Evolutionary conservation across 441 rosid species (phyloP), one percentile per base, ranked within the genome.

Genomic region (Theobroma grandiflorum): DNA sequence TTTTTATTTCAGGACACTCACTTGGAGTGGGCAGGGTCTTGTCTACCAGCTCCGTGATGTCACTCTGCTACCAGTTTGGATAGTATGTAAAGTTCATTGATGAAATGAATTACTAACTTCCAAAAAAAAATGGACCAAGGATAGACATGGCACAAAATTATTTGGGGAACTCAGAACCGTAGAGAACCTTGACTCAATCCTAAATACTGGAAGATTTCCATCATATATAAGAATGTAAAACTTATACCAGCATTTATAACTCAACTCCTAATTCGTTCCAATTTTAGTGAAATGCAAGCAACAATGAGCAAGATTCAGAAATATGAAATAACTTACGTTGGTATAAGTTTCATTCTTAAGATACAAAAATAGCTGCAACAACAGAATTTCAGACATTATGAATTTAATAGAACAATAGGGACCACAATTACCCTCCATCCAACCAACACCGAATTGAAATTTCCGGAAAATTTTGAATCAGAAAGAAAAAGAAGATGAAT

Each of bases 391-490:
- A 63, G 11, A 15, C 20, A 0, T 18, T 7, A 64, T 37, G 67
- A 38, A 63, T 8, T 61, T 37, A 16, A 64, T 3, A 11, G 53
- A 67, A 10, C 52, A 67, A 42, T 31, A 67, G 10, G 37, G 26
- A 20, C 8, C 22, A 43, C 16, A 42, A 69, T 69, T 45, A 69
- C 11, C 73, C 73, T 69, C 22, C 38, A 69, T 69, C 73, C 11
- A 3, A 45, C 18, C 20, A 31, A 45, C 5, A 22, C 8, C 3
- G 12, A 22, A 43, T 7, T 9, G 72, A 20, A 43, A 43, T 45
- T 45, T 26, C 55, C 8, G 8, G 38, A 45, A 26, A 45, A 45
- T 14, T 49, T 22, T 15, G 31, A 69, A 69, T 12, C 11, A 31
- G 49, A 22, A 69, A 62, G 18, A 31, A 31, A 40, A 5, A 14